These are phyloP conservation scores for Fusarium humuli DNA, from an alignment of 2,329 filamentous ascomycete genomes.

Conservation along the genomic window DNA sequence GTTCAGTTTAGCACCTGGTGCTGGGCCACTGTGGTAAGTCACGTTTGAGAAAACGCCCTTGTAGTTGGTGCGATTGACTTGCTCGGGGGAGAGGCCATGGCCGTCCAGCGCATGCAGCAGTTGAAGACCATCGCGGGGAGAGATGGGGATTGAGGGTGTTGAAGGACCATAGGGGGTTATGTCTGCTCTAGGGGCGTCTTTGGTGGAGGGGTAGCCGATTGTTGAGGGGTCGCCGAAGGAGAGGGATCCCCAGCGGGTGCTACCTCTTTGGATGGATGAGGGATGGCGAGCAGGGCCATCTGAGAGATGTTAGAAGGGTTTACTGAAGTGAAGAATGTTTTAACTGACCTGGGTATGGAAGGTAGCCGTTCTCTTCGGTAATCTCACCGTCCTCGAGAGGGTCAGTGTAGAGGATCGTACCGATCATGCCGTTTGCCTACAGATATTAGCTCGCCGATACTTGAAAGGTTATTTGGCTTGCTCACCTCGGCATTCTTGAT, in stretches of 20 bases:
- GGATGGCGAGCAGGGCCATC: slow-evolving; percentile 36
- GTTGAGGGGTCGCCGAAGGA: slow-evolving; percentile 40
- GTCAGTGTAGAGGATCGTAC: slow-evolving; percentile 26
- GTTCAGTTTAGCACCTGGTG: slow-evolving; percentile 3
- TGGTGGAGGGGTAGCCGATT: slow-evolving; percentile 35
- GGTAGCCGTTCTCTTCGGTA: slow-evolving; percentile 26
- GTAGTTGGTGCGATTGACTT: slow-evolving; percentile 25
- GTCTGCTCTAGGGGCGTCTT: slow-evolving; percentile 29
- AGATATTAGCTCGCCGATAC: no score
- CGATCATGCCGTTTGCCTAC: slow-evolving; percentile 29
- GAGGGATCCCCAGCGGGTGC: slow-evolving; percentile 34
- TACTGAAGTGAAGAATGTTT: rapidly evolving
- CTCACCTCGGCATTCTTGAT: slow-evolving; percentile 31
- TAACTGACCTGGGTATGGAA: slow-evolving; percentile 24
- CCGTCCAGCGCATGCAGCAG: slow-evolving; percentile 20
- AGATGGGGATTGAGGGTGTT: slow-evolving; percentile 34
- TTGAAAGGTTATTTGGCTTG: no score
- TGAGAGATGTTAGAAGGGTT: background rate
- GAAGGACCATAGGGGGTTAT: slow-evolving; percentile 27
- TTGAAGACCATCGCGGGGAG: slow-evolving; percentile 22
- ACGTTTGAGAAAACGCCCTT: slow-evolving; percentile 34
- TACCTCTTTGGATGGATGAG: slow-evolving; percentile 34
- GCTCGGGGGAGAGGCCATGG: slow-evolving; percentile 14
- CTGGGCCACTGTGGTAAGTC: slow-evolving; percentile 28
- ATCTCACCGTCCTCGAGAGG: slow-evolving; percentile 31